phyloP scores from a whole-genome alignment of 805 yeast species.

The Candida parachauliodes region DNA sequence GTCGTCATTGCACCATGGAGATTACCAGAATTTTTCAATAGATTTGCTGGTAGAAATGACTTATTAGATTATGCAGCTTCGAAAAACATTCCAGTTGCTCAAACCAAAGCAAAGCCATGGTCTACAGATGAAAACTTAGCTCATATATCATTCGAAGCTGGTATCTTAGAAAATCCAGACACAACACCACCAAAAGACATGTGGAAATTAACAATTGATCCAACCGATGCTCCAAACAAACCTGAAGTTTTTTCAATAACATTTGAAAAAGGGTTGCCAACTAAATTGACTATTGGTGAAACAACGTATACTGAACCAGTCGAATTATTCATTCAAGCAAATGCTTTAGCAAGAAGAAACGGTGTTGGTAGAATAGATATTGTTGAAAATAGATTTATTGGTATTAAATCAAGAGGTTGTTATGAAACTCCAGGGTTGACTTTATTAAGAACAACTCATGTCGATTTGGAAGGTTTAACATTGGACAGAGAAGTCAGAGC shows the following conservation, averaged over 20 bases:
- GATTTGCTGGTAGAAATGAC: conserved; percentile 98
- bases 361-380: conserved; percentile 99
- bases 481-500: conserved; percentile 97
- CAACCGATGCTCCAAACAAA: conserved; percentile 86
- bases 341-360: conserved; percentile 94
- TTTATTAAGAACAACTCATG: conserved; percentile 86
- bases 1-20: conserved; percentile 99
- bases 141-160: conserved; percentile 98
- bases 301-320: conserved; percentile 77
- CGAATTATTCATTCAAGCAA: conserved; percentile 88
- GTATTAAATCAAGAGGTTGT: conserved; percentile 98
- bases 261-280: conserved; percentile 85
- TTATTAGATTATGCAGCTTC: conserved; percentile 88
- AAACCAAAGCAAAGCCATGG: conserved; percentile 99
- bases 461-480: conserved; percentile 95
- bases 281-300: conserved; percentile 68
- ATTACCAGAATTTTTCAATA: conserved; percentile 88
- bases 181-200: conserved; percentile 99
- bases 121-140: conserved; percentile 99
- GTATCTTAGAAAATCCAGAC: conserved; percentile 97
- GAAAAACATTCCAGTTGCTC: conserved; percentile 91
- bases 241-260: conserved; percentile 87
- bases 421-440: conserved; percentile 99
- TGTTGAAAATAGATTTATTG: conserved; percentile 98
- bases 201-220: conserved; percentile 99